phyloP scores from a whole-genome alignment of 768 basidiomycete species.

The Mycena albidolilacea region DNA sequence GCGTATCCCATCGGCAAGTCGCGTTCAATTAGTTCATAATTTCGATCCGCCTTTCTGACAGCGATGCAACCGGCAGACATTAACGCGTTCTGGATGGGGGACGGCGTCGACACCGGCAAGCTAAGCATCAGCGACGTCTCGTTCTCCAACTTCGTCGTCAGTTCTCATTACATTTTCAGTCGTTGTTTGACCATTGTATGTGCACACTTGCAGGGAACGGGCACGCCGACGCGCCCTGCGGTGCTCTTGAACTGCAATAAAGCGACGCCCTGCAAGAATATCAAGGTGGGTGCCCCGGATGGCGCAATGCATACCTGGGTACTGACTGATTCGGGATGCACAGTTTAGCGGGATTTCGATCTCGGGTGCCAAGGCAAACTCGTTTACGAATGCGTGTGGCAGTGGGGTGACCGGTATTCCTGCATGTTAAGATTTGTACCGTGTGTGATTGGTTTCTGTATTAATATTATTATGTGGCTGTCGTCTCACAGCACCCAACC shows the following conservation, averaged over 20 bases:
- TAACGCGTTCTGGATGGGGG: background rate
- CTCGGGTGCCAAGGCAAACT: background rate
- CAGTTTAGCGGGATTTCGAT: slow-evolving; percentile 1
- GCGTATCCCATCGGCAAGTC: slow-evolving; percentile 19
- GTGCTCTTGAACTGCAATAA: background rate
- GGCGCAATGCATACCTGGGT: background rate
- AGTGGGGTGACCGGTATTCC: background rate
- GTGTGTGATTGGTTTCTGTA: no score
- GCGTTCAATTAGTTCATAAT: background rate
- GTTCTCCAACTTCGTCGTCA: background rate
- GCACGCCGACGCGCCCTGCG: background rate
- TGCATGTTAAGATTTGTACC: background rate
- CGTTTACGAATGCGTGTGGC: background rate
- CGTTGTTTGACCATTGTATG: background rate
- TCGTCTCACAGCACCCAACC: no score
- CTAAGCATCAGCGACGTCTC: background rate
- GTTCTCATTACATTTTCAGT: background rate
- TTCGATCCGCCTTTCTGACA: no score
- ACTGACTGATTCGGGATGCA: background rate
- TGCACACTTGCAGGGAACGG: background rate
- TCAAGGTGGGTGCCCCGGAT: background rate
- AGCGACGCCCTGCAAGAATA: background rate
- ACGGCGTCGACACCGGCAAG: background rate
- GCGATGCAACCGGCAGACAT: background rate
- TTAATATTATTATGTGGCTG: no score